phyloP scores from a whole-genome alignment of 2,329 filamentous ascomycete species.

The Colletotrichum liriopes region DNA sequence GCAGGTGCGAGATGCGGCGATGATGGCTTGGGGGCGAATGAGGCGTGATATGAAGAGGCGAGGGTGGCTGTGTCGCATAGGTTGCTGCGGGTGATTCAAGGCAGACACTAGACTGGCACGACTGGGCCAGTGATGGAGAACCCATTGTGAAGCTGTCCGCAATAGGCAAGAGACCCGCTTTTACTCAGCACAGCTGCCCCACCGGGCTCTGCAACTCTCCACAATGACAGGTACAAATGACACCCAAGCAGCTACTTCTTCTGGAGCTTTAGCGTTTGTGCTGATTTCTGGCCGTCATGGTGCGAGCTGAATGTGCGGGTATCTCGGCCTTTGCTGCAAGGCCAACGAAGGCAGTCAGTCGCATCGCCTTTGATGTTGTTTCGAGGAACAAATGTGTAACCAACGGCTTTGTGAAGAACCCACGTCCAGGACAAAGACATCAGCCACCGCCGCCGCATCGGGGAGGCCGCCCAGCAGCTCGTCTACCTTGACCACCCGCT shows the following conservation, averaged over 20 bases:
- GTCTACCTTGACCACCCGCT: not conserved
- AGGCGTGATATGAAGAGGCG: constrained; percentile 21
- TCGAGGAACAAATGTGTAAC: not conserved
- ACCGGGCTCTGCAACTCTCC: constrained; percentile 16
- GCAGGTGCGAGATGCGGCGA: constrained; percentile 6
- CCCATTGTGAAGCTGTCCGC: constrained; percentile 31
- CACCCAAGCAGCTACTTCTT: not conserved
- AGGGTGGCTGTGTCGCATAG: constrained; percentile 32
- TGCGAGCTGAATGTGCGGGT: not conserved
- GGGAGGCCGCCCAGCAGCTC: not conserved
- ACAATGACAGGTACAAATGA: not conserved
- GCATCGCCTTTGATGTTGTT: not conserved
- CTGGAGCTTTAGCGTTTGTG: not conserved
- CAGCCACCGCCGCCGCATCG: constrained; percentile 15
- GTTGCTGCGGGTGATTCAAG: not conserved
- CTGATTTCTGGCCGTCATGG: not conserved
- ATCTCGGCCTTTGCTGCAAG: too few relatives aligned
- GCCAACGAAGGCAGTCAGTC: too few relatives aligned
- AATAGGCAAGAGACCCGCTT: constrained; percentile 19
- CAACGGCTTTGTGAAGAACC: not conserved
- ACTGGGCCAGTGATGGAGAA: constrained; percentile 1
- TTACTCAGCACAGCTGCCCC: not conserved
- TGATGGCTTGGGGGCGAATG: constrained; percentile 10
- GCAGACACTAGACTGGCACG: not conserved
- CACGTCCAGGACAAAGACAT: constrained; percentile 2